Conservation (phyloP, 169 alveolate genomes). For the Plasmodium billcollinsi region DNA sequence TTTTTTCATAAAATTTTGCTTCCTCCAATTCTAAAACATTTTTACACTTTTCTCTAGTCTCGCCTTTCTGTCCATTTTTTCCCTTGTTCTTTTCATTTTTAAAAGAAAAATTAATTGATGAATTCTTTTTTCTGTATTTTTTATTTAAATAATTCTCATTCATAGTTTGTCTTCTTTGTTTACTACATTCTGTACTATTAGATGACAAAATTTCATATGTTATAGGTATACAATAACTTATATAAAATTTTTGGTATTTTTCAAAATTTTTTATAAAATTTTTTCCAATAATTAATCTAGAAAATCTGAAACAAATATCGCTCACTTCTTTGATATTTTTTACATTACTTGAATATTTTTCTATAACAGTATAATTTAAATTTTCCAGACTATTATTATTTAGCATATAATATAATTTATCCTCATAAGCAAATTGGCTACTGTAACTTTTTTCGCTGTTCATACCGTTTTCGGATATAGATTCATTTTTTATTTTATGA, state of each 20-base stretch:
- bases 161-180: slow-evolving; percentile 7
- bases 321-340: background rate
- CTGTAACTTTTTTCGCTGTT: too few species aligned
- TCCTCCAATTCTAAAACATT: background rate
- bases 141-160: background rate
- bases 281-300: slow-evolving; percentile 15
- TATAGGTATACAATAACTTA: slow-evolving; percentile 34
- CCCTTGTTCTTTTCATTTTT: background rate
- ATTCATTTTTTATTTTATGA: too few species aligned
- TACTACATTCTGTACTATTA: background rate
- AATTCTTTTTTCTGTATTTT: background rate
- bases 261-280: slow-evolving; percentile 8
- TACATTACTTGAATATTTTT: slow-evolving; percentile 11
- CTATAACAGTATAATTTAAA: background rate
- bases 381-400: background rate
- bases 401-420: background rate
- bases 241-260: slow-evolving; percentile 9
- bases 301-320: slow-evolving; percentile 10
- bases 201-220: background rate
- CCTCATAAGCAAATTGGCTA: background rate
- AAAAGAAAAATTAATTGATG: background rate
- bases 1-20: background rate
- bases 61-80: background rate
- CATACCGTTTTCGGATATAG: too few species aligned
- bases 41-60: background rate